These are phyloP conservation scores for Debaryomyces sp. DNA, from an alignment of 1,139 yeast genomes.

Conservation along the genomic window DNA sequence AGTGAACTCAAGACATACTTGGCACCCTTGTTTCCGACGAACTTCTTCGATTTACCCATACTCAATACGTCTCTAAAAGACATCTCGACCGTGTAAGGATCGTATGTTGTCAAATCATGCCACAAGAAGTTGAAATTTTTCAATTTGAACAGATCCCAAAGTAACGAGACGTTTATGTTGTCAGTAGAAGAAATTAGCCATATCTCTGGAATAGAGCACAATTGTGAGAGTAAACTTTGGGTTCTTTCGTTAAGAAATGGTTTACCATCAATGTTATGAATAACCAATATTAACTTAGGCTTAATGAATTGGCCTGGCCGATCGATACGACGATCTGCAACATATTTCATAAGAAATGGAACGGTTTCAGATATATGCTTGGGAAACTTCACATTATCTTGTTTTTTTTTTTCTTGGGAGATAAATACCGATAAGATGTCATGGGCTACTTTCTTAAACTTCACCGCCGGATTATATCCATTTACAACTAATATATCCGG, in stretches of 20 bases:
- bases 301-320: constrained; percentile 12
- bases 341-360: constrained; percentile 38
- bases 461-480: constrained; percentile 79
- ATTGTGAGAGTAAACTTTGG: constrained; percentile 65
- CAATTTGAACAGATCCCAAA: constrained; percentile 80
- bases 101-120: constrained; percentile 84
- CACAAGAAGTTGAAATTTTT: constrained; percentile 76
- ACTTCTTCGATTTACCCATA: constrained; percentile 62
- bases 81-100: constrained; percentile 68
- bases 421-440: constrained; percentile 41
- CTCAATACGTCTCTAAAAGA: constrained; percentile 77
- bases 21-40: constrained; percentile 77
- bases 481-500: constrained; percentile 67
- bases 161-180: constrained; percentile 75
- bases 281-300: constrained; percentile 56
- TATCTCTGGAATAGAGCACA: constrained; percentile 67
- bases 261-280: constrained; percentile 86
- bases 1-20: constrained; percentile 79
- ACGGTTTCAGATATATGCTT: constrained; percentile 47
- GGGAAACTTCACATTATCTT: constrained; percentile 30
- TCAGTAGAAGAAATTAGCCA: constrained; percentile 74
- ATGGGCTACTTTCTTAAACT: constrained; percentile 57
- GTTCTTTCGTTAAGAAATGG: constrained; percentile 67
- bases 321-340: constrained; percentile 23
- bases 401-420: constrained; percentile 24